Percentiles rank a stretch among this genome's conserved stretches.
These are phyloP conservation scores for Karstenula rhodostoma DNA, from an alignment of 2,329 filamentous ascomycete species.

Conservation along the genomic window DNA sequence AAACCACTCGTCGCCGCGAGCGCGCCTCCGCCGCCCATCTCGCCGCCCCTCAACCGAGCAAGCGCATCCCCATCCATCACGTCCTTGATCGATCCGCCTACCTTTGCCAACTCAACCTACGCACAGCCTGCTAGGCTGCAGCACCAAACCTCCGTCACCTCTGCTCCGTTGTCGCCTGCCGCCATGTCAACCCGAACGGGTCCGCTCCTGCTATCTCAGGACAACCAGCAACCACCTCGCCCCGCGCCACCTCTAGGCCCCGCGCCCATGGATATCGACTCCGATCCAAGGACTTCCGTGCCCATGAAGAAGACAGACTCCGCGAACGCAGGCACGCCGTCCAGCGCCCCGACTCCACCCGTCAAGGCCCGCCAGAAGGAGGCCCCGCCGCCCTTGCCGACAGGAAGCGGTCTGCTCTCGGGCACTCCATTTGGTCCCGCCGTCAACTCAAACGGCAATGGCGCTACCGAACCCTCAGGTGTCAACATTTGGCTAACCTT, in stretches of 20 bases:
- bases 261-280: slow-evolving; percentile 49
- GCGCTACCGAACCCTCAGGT: slow-evolving; percentile 48
- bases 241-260: slow-evolving; percentile 29
- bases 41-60: slow-evolving; percentile 70
- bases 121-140: slow-evolving; percentile 42
- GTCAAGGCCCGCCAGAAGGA: slow-evolving; percentile 66
- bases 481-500: slow-evolving; percentile 88
- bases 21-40: slow-evolving; percentile 55
- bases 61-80: slow-evolving; percentile 91
- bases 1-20: slow-evolving; percentile 54
- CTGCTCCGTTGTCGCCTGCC: slow-evolving; percentile 51
- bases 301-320: slow-evolving; percentile 47
- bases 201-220: slow-evolving; percentile 40
- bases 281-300: slow-evolving; percentile 37
- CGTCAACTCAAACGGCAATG: slow-evolving; percentile 56
- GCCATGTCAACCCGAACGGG: slow-evolving; percentile 37
- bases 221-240: slow-evolving; percentile 30
- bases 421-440: slow-evolving; percentile 67
- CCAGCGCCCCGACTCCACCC: slow-evolving; percentile 61
- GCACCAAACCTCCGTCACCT: slow-evolving; percentile 48
- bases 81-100: slow-evolving; percentile 81
- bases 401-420: slow-evolving; percentile 70
- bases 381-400: slow-evolving; percentile 63
- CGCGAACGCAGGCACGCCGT: slow-evolving; percentile 46
- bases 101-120: slow-evolving; percentile 48